Evolutionary conservation across 1,139 yeast species (phyloP), one percentile per base, ranked within the genome.

Genomic region (Candida sanyaensis): DNA sequence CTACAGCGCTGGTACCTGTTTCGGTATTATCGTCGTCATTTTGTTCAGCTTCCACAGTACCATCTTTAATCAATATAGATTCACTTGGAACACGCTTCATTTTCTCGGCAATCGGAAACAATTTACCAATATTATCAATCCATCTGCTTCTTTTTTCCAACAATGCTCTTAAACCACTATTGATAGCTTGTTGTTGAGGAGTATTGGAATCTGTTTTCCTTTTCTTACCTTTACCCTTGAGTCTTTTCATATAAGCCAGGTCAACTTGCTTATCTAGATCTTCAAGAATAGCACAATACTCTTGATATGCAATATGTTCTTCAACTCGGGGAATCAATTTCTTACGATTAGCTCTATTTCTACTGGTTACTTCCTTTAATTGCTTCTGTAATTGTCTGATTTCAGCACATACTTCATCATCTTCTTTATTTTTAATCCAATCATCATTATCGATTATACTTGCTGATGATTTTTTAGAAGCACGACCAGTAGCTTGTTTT

Each of bases 191-290:
- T 46, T 70, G 78, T 54, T 71, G 77, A 2, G 75, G 71, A 12
- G 70, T 63, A 7, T 64, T 59, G 6, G 60, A 53, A 42, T 68
- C 72, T 48, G 80, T 79, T 71, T 86, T 88, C 71, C 87, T 86
- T 67, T 87, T 88, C 66, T 86, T 86, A 54, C 86, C 87, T 50
- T 90, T 87, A n/a, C 85, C 90, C 58, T 92, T 83, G 51, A 88
- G 79, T 50, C 97, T 77, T 65, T 92, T 88, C 58, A 88, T 73
- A 62, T 91, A 93, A 10, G 96, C 93, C 66, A 90, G 98, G 64
- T 95, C 99, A 27, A 93, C 93, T 66, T 95, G 99, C 63, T 92
- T 93, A 64, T 95, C 97, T 56, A 95, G 75, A 62, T 93, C 98
- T 49, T 93, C 98, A 52, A 92, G 68, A 47, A 95, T 91, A 11